A percentile compares a stretch with the other conserved stretches of the same genome.
Conservation (phyloP, 352 stramenopile genomes). For the Globisporangium middletonii region DNA sequence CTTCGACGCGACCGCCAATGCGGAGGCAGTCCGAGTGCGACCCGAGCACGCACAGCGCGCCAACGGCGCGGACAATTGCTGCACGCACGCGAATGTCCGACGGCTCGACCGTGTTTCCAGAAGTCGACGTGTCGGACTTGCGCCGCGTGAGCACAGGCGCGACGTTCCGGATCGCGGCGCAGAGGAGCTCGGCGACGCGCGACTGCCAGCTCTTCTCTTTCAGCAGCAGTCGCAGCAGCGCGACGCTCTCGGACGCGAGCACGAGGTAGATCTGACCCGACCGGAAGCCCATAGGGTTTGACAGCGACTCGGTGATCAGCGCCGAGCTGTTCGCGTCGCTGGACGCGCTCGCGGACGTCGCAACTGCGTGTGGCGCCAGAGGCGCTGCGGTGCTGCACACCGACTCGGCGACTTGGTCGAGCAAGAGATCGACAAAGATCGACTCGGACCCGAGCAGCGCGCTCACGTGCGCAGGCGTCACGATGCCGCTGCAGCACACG, state of each 20-base stretch:
- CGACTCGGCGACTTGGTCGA: conserved; percentile 84
- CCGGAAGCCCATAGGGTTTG: conserved; percentile 73
- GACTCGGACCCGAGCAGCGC: conserved; percentile 74
- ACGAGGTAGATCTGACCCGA: conserved; percentile 77
- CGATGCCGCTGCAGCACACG: conserved; percentile 63
- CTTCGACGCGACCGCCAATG: conserved; percentile 69
- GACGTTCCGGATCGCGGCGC: conserved; percentile 67
- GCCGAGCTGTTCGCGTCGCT: conserved; percentile 19
- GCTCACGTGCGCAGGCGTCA: conserved; percentile 61
- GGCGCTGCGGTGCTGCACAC: conserved; percentile 74
- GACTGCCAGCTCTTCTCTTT: conserved; percentile 59
- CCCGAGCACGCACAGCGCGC: conserved; percentile 74
- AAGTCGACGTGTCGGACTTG: conserved; percentile 18
- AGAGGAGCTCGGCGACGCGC: conserved; percentile 61
- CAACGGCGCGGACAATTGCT: conserved; percentile 74
- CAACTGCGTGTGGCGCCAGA: conserved; percentile 48
- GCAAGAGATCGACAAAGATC: conserved; percentile 73
- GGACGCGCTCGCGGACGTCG: conserved; percentile 16
- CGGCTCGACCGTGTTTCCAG: conserved; percentile 9
- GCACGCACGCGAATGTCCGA: conserved; percentile 65
- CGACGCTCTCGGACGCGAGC: conserved; percentile 78
- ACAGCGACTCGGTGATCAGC: conserved; percentile 63
- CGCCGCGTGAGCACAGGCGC: conserved; percentile 47
- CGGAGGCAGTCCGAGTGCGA: conserved; percentile 82
- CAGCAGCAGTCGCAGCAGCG: conserved; percentile 63